Evolutionary conservation across 352 stramenopile genomes (phyloP), one percentile per base, ranked within the genome.

Genomic region (Phytopythium vexans): DNA sequence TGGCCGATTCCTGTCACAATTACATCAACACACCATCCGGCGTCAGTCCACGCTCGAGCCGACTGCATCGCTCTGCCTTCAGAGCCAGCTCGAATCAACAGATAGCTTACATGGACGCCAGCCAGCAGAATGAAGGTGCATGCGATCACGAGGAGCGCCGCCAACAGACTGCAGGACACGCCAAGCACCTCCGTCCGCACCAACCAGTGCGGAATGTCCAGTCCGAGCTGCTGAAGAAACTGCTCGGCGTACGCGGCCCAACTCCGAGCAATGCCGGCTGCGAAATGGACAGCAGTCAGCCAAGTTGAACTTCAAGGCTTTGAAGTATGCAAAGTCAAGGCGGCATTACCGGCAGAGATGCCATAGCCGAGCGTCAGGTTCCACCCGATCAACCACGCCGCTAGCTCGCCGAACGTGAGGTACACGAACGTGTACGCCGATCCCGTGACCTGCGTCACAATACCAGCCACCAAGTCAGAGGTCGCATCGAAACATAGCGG

Each of bases 281-380:
- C 11, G 7, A 49, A 52, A 52, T 6, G 31, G 15, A 48, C 5
- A 58, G 21, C 46, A 8, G 33, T 33, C 40, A 3, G 15, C 38
- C 8, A 53, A 39, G 21, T 37, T 15, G 44, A 48, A 16, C 8
- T 38, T 39, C 3, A 31, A 50, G 12, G n/a, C n/a, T 51, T 52
- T 14, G 37, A 15, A 45, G 12, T 8, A 15, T 31, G 39, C 15
- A 37, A 55, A 31, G 15, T 2, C n/a, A 8, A 21, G 41, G 14
- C 12, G 27, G 34, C 33, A 14, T 48, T 60, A 88, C 77, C 83
- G 37, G 89, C 88, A 3, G 84, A 95, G 53, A 98, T 95, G 27
- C 90, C 92, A 51, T 98, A 98, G 34, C 92, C 90, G 14, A 98
- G 70, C 44, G 89, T 97, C 34, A 98, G 56, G 58, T 97, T 97